A percentile compares a stretch with the other conserved stretches of the same genome.
Evolutionary conservation across 257 asterid genomes (phyloP).

Genomic region (Prunella vulgaris): DNA sequence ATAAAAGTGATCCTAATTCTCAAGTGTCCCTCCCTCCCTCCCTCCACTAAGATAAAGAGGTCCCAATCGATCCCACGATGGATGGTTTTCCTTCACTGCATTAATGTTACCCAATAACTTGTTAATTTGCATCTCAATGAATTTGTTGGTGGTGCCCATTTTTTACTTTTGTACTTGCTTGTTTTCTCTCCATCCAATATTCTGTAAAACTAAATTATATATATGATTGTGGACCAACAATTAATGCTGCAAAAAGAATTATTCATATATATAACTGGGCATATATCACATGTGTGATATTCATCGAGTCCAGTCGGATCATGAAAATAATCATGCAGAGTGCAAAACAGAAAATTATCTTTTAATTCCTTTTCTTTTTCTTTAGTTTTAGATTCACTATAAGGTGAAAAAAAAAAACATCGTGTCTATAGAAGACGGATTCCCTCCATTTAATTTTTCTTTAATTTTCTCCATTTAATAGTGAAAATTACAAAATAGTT

Average conservation of each 20-base stretch:
- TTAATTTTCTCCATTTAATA: too few relatives aligned
- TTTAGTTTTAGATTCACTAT: neutral
- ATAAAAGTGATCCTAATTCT: neutral
- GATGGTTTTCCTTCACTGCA: conserved; percentile 16
- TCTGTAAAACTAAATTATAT: neutral
- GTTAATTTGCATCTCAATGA: neutral
- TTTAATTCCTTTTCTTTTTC: too few relatives aligned
- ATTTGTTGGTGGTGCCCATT: neutral
- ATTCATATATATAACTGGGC: too few relatives aligned
- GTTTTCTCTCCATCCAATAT: conserved; percentile 1
- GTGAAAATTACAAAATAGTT: too few relatives aligned
- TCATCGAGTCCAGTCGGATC: neutral
- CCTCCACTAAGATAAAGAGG: conserved; percentile 19
- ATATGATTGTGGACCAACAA: neutral
- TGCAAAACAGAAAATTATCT: too few relatives aligned
- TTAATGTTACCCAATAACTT: conserved; percentile 5
- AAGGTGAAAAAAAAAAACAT: too few relatives aligned
- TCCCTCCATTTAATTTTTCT: too few relatives aligned
- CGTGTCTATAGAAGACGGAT: too few relatives aligned
- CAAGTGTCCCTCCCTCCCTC: too few relatives aligned
- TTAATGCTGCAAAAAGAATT: neutral
- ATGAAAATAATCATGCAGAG: too few relatives aligned
- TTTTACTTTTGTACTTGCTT: conserved; percentile 6
- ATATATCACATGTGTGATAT: neutral
- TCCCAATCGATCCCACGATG: conserved; percentile 19